A percentile compares a stretch with the other conserved stretches of the same genome.
Evolutionary conservation across 768 basidiomycete species (phyloP).

Genomic region (Rhizopogon vinicolor): DNA sequence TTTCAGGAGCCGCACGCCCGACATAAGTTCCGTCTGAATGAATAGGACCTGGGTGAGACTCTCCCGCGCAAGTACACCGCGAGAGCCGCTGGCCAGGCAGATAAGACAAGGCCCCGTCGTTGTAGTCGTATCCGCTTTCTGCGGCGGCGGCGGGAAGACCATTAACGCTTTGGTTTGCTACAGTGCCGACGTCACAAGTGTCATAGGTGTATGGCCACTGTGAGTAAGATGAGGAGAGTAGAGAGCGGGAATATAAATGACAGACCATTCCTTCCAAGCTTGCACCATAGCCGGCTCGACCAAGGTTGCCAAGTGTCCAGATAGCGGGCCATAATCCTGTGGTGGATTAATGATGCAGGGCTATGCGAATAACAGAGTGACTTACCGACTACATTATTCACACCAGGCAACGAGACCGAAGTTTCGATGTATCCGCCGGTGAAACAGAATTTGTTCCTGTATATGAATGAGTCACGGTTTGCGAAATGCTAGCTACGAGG

Average conservation of each 20-base stretch:
- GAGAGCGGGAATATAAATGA: background rate
- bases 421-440: constrained; percentile 75
- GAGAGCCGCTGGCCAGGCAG: constrained; percentile 80
- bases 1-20: constrained; percentile 84
- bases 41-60: constrained; percentile 80
- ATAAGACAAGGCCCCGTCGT: constrained; percentile 54
- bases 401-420: constrained; percentile 60
- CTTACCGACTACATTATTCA: constrained; percentile 53
- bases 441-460: constrained; percentile 87
- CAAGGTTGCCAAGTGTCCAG: constrained; percentile 55
- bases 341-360: background rate
- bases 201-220: constrained; percentile 69
- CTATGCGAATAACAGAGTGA: background rate
- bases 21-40: constrained; percentile 71
- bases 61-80: constrained; percentile 80
- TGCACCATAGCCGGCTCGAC: constrained; percentile 70
- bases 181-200: constrained; percentile 80
- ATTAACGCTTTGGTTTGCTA: constrained; percentile 74
- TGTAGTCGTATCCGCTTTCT: constrained; percentile 46
- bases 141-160: constrained; percentile 62
- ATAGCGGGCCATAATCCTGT: constrained; percentile 48
- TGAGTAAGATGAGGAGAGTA: background rate
- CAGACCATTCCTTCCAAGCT: constrained; percentile 48
- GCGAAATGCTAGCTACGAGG: background rate
- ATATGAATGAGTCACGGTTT: background rate